A percentile compares a stretch with the other conserved stretches of the same genome.
Evolutionary conservation across 83 land plant species (phyloP).

Genomic region (Picea abies): DNA sequence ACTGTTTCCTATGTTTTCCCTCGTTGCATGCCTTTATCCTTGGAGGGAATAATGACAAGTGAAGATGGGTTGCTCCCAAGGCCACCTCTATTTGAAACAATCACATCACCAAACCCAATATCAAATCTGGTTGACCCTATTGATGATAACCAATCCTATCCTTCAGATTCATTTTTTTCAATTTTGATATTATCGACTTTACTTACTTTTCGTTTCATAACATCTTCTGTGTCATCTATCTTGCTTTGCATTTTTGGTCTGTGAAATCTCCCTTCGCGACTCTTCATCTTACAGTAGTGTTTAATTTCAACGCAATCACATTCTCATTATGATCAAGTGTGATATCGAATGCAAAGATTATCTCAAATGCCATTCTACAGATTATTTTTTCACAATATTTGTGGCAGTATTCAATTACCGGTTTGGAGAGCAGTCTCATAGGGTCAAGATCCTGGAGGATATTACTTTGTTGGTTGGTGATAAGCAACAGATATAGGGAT

Average conservation of each 20-base stretch:
- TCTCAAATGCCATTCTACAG: slow-evolving; percentile 86
- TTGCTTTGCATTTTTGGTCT: no score
- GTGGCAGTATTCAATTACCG: slow-evolving; percentile 86
- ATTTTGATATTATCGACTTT: slow-evolving; percentile 99
- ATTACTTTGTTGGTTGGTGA: slow-evolving; percentile 98
- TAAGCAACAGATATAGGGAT: slow-evolving; percentile 76
- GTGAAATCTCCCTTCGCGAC: no score
- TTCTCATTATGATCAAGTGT: no score
- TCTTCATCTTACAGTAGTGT: slow-evolving; percentile 13
- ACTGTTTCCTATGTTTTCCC: no score
- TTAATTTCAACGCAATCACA: slow-evolving; percentile 88
- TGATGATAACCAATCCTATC: slow-evolving; percentile 59
- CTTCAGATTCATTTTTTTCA: slow-evolving; percentile 69
- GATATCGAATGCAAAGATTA: slow-evolving; percentile 95
- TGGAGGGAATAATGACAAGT: no score
- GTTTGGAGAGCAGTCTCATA: slow-evolving; percentile 83
- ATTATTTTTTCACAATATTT: slow-evolving; percentile 87
- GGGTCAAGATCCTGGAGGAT: slow-evolving; percentile 97
- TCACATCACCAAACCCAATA: slow-evolving; percentile 61
- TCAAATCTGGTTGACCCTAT: slow-evolving; percentile 70
- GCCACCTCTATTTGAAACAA: no score
- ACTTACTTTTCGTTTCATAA: not conserved
- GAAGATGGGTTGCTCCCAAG: no score
- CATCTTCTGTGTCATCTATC: no score
- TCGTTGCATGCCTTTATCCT: no score